A percentile compares a stretch with the other conserved stretches of the same genome.
phyloP scores from a whole-genome alignment of 495 filamentous ascomycete species.

The Annulohypoxylon bovei region DNA sequence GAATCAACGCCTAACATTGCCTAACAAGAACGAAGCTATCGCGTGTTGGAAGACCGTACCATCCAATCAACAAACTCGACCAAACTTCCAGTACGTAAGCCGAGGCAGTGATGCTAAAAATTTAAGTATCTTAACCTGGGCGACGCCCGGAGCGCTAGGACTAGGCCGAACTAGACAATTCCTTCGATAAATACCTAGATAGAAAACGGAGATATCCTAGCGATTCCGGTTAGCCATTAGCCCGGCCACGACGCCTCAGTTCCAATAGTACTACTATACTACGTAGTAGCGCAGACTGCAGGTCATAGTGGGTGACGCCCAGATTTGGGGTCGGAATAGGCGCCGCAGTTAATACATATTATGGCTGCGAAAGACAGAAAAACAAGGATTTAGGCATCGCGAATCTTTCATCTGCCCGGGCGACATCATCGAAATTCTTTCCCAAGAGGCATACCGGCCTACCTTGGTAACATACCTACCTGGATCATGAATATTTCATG shows the following conservation, averaged over 20 bases:
- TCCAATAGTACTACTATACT: slow-evolving; percentile 24
- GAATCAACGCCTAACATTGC: slow-evolving; percentile 15
- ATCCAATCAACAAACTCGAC: slow-evolving; percentile 20
- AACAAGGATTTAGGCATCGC: slow-evolving; percentile 34
- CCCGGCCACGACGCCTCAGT: slow-evolving; percentile 34
- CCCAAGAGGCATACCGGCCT: background rate
- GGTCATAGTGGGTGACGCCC: slow-evolving; percentile 30
- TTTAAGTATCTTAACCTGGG: slow-evolving; percentile 3
- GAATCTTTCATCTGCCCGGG: slow-evolving; percentile 14
- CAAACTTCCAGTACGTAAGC: slow-evolving; percentile 25
- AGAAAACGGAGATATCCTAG: slow-evolving; percentile 28
- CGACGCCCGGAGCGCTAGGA: slow-evolving; percentile 24
- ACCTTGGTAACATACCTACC: background rate
- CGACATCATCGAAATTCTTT: slow-evolving; percentile 26
- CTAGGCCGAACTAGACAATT: slow-evolving; percentile 30
- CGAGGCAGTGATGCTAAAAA: background rate
- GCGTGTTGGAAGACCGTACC: background rate
- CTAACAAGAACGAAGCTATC: slow-evolving; percentile 22
- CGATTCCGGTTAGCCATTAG: slow-evolving; percentile 36
- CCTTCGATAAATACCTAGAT: slow-evolving; percentile 15
- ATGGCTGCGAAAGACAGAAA: slow-evolving; percentile 8
- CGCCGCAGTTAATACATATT: slow-evolving; percentile 15
- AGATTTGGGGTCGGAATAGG: slow-evolving; percentile 38
- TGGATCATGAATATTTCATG: slow-evolving; percentile 21
- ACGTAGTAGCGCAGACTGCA: slow-evolving; percentile 40